Conservation (phyloP, 768 basidiomycete genomes). For the Psilocybe azurescens region DNA sequence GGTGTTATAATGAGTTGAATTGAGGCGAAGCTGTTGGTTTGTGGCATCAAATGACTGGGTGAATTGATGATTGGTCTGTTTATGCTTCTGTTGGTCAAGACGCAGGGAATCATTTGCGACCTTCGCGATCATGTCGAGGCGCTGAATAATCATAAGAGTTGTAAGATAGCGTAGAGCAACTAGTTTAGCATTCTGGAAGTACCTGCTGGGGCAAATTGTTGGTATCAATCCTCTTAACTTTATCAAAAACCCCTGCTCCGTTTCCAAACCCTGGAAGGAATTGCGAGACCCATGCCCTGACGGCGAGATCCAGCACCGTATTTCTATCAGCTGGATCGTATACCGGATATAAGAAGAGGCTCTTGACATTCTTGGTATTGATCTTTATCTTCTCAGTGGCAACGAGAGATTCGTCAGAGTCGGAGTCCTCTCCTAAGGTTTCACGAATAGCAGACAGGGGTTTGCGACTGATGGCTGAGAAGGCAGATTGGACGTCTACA, state of each 20-base stretch:
- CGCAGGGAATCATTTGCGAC: conserved; percentile 49
- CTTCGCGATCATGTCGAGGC: conserved; percentile 49
- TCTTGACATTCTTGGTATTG: conserved; percentile 39
- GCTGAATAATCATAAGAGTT: conserved; percentile 2
- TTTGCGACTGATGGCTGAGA: conserved; percentile 42
- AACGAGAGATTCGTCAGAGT: not conserved
- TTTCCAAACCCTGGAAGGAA: conserved; percentile 47
- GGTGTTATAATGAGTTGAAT: conserved; percentile 44
- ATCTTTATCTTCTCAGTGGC: conserved; percentile 30
- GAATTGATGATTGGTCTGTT: conserved; percentile 47
- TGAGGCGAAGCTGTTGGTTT: conserved; percentile 27
- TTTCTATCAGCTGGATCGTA: conserved; percentile 39
- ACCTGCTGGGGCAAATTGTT: conserved; percentile 39
- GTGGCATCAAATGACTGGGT: conserved; percentile 19
- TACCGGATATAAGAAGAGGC: conserved; percentile 40
- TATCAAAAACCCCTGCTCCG: conserved; percentile 46
- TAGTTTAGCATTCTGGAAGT: conserved; percentile 16
- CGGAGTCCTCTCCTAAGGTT: conserved; percentile 39
- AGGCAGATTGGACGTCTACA: conserved; percentile 64
- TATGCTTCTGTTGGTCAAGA: conserved; percentile 54
- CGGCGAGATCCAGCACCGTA: conserved; percentile 40
- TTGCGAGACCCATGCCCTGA: conserved; percentile 56
- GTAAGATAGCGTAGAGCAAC: not conserved
- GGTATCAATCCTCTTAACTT: conserved; percentile 51
- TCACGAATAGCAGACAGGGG: conserved; percentile 47